Evolutionary conservation across 1,139 yeast genomes (phyloP).

Genomic region (Taphrina betulina): DNA sequence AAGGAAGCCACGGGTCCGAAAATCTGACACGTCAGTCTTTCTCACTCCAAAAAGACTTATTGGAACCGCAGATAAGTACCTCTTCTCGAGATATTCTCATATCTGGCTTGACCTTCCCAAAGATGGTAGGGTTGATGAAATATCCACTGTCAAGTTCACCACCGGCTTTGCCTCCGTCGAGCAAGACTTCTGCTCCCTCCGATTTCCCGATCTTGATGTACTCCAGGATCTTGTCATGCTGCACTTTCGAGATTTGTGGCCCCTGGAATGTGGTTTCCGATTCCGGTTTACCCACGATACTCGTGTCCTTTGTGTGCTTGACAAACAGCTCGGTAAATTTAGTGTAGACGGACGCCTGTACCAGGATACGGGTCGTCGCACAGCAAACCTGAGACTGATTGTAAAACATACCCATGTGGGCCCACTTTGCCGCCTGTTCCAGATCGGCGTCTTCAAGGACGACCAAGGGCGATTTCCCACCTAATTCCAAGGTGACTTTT

Average conservation of each 20-base stretch:
- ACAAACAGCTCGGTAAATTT: slow-evolving; percentile 56
- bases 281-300: slow-evolving; percentile 55
- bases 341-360: slow-evolving; percentile 63
- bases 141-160: slow-evolving; percentile 55
- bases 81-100: slow-evolving; percentile 75
- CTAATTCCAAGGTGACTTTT: slow-evolving; percentile 80
- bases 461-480: slow-evolving; percentile 91
- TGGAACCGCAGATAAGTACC: no score
- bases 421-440: slow-evolving; percentile 73
- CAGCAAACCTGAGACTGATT: slow-evolving; percentile 82
- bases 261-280: slow-evolving; percentile 67
- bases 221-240: slow-evolving; percentile 67
- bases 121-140: slow-evolving; percentile 76
- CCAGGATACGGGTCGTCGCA: slow-evolving; percentile 72
- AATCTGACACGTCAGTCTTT: slow-evolving; percentile 47
- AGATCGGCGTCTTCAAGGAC: slow-evolving; percentile 82
- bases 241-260: slow-evolving; percentile 73
- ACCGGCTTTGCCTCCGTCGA: slow-evolving; percentile 59
- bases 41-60: neutral
- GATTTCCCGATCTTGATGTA: slow-evolving; percentile 69
- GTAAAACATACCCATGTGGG: slow-evolving; percentile 66
- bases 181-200: slow-evolving; percentile 68
- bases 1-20: slow-evolving; percentile 90
- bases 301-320: slow-evolving; percentile 54
- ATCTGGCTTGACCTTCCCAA: slow-evolving; percentile 64